Conservation (phyloP, 768 basidiomycete genomes). For the Cystoderma amianthinum region DNA sequence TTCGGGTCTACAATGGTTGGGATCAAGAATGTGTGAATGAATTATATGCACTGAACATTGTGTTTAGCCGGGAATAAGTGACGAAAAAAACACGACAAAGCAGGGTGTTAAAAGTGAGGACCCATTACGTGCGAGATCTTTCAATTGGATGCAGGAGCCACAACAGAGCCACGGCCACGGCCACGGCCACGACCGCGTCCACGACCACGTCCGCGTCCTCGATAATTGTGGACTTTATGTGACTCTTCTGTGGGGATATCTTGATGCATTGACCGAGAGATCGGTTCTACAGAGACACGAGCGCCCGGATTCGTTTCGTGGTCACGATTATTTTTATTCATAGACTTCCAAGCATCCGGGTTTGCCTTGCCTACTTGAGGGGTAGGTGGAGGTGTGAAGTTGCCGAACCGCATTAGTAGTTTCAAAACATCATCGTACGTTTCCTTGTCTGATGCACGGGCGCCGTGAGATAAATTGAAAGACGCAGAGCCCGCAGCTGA, state of each 20-base stretch:
- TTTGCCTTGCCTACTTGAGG: slow-evolving; percentile 7
- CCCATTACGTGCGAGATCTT: too few species aligned
- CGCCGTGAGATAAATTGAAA: slow-evolving; percentile 15
- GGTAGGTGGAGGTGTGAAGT: slow-evolving; percentile 39
- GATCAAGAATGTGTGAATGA: not conserved
- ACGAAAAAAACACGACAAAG: not conserved
- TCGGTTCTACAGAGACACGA: not conserved
- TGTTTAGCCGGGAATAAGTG: not conserved
- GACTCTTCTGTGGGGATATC: not conserved
- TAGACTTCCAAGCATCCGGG: not conserved
- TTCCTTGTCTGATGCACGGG: slow-evolving; percentile 10
- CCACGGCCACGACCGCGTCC: slow-evolving; percentile 26
- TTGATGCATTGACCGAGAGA: not conserved
- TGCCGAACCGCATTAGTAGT: slow-evolving; percentile 44
- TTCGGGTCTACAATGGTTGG: not conserved
- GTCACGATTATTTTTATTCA: slow-evolving; percentile 2
- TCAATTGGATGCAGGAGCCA: not conserved
- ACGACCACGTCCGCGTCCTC: slow-evolving; percentile 25
- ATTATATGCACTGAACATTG: not conserved
- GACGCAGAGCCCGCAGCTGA: slow-evolving; percentile 20
- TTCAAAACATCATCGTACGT: slow-evolving; percentile 45
- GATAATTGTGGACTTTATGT: slow-evolving; percentile 9
- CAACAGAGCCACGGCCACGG: slow-evolving; percentile 11
- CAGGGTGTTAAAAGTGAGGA: not conserved
- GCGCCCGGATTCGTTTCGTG: too few species aligned